phyloP scores from a whole-genome alignment of 2,329 filamentous ascomycete species.

The Pleoardoris graminearum region DNA sequence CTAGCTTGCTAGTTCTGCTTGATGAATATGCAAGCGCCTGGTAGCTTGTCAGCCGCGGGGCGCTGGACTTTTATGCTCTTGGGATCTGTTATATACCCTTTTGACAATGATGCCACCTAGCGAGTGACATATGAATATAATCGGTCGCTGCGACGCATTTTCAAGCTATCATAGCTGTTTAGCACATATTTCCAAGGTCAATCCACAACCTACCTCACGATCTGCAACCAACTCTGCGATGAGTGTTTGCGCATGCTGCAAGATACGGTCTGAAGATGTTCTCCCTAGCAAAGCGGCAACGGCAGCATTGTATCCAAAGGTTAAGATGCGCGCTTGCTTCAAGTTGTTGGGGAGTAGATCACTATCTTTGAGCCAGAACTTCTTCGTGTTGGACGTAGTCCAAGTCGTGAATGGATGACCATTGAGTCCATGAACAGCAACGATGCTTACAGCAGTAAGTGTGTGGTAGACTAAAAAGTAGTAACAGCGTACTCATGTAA shows the following conservation, averaged over 20 bases:
- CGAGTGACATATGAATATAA: constrained; percentile 49
- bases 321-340: constrained; percentile 17
- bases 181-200: constrained; percentile 2
- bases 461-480: neutral
- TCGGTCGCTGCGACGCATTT: constrained; percentile 37
- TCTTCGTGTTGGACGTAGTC: constrained; percentile 16
- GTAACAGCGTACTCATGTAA: too few species aligned
- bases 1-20: constrained; percentile 25
- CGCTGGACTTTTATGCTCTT: neutral
- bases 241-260: constrained; percentile 44
- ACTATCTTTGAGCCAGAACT: constrained; percentile 18
- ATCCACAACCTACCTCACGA: constrained; percentile 28
- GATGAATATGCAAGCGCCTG: constrained; percentile 45
- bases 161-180: constrained; percentile 28
- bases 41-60: constrained; percentile 5
- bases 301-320: constrained; percentile 20
- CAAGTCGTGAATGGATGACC: constrained; percentile 22
- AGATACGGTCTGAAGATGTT: constrained; percentile 36
- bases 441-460: constrained; percentile 12
- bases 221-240: constrained; percentile 40
- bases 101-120: constrained; percentile 50
- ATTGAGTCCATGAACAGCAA: constrained; percentile 23
- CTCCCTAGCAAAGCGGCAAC: constrained; percentile 19
- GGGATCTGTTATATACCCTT: constrained; percentile 27
- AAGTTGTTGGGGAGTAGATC: constrained; percentile 18